Evolutionary conservation across 257 asterid species (phyloP).

Genomic region (Solanum arcanum): DNA sequence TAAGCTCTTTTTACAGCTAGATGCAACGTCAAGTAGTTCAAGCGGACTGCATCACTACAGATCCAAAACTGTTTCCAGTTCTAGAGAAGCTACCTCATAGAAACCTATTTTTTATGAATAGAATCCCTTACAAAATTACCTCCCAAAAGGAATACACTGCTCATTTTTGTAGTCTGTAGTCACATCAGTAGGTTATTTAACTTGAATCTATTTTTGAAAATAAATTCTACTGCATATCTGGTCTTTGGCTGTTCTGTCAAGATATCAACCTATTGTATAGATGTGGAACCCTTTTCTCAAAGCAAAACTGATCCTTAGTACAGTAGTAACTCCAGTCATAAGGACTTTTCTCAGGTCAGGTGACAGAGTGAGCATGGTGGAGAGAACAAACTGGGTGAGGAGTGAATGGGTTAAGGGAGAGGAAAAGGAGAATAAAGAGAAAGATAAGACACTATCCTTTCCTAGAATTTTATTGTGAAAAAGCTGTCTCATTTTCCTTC

Average conservation of each 20-base stretch:
- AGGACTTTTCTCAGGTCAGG: background rate
- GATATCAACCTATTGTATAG: background rate
- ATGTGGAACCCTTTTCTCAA: background rate
- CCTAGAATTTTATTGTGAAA: background rate
- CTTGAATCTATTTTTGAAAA: background rate
- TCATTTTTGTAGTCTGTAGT: background rate
- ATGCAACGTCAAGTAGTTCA: background rate
- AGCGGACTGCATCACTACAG: background rate
- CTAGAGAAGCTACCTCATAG: background rate
- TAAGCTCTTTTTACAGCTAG: background rate
- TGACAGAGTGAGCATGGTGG: background rate
- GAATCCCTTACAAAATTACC: background rate
- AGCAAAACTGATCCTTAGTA: background rate
- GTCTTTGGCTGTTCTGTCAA: background rate
- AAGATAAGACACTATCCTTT: background rate
- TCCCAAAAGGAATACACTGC: background rate
- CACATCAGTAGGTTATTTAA: background rate
- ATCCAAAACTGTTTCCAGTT: background rate
- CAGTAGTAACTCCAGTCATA: background rate
- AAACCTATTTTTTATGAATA: background rate
- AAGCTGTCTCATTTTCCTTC: background rate
- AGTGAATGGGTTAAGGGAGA: background rate
- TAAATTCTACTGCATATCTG: background rate
- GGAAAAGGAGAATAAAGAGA: background rate
- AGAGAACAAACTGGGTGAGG: background rate